Evolutionary conservation across 371 early-diverging fungal species (phyloP).

Genomic region (Mucor mucedo): DNA sequence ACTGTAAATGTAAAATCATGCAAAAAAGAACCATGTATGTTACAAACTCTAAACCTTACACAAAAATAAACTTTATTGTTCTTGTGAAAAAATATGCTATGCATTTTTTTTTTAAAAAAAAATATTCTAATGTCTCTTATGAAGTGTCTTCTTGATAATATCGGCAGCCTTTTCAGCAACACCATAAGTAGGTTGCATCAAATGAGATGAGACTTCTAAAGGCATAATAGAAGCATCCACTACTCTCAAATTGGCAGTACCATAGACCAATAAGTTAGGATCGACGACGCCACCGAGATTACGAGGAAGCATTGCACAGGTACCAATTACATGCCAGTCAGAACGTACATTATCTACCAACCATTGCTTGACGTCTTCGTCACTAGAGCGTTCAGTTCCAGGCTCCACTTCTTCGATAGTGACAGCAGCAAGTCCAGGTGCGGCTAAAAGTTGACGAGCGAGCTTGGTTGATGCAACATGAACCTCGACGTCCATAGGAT

Average conservation of each 20-base stretch:
- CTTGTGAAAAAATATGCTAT: too few relatives aligned
- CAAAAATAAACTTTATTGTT: too few relatives aligned
- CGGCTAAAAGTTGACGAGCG: constrained; percentile 18
- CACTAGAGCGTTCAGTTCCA: constrained; percentile 13
- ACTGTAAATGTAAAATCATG: neutral
- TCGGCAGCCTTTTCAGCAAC: constrained; percentile 40
- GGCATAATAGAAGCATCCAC: constrained; percentile 56
- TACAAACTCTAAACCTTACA: too few relatives aligned
- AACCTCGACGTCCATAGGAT: constrained; percentile 20
- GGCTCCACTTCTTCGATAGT: constrained; percentile 21
- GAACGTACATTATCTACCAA: constrained; percentile 27
- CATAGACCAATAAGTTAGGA: constrained; percentile 39
- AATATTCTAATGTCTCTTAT: too few relatives aligned
- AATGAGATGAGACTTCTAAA: constrained; percentile 21
- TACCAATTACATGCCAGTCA: constrained; percentile 37
- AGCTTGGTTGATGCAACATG: constrained; percentile 23
- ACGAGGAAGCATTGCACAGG: constrained; percentile 40
- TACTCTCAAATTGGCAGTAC: constrained; percentile 42
- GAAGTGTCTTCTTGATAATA: constrained; percentile 30
- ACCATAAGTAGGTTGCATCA: constrained; percentile 26
- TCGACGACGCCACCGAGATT: constrained; percentile 44
- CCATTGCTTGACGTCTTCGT: constrained; percentile 23
- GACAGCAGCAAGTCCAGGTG: constrained; percentile 13
- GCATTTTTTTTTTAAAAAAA: too few relatives aligned
- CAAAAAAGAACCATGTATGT: too few relatives aligned